Evolutionary conservation across 345 rosid species (phyloP).

Genomic region (Acer campestre): DNA sequence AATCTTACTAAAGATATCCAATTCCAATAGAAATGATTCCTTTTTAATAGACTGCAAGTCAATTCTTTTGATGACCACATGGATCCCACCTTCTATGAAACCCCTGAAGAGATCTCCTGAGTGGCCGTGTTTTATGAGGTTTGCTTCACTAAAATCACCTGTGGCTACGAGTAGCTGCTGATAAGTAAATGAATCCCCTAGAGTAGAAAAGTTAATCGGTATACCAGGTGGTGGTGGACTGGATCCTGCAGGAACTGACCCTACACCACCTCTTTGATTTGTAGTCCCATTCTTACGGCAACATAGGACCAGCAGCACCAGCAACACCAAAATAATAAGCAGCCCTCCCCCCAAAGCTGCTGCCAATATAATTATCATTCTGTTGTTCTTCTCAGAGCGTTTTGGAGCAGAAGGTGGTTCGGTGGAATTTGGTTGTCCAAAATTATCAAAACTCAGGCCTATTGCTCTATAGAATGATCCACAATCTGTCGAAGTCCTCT

Average conservation of each 20-base stretch:
- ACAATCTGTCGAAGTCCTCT: conserved; percentile 61
- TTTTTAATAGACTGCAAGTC: conserved; percentile 50
- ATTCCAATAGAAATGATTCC: conserved; percentile 67
- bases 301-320: conserved; percentile 50
- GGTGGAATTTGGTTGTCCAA: conserved; percentile 68
- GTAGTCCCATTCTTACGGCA: conserved; percentile 42
- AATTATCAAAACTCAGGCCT: conserved; percentile 77
- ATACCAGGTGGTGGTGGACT: conserved; percentile 49
- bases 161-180: conserved; percentile 82
- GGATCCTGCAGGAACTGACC: conserved; percentile 54
- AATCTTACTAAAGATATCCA: conserved; percentile 82
- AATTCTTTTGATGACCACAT: conserved; percentile 72
- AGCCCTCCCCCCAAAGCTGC: conserved; percentile 75
- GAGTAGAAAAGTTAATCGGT: conserved; percentile 54
- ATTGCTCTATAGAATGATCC: conserved; percentile 58
- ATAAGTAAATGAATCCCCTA: conserved; percentile 75
- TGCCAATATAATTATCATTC: conserved; percentile 51
- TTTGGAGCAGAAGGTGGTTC: conserved; percentile 39
- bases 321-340: conserved; percentile 43
- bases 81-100: conserved; percentile 57
- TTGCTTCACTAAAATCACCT: conserved; percentile 61
- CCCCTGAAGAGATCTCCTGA: conserved; percentile 90
- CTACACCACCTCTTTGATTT: conserved; percentile 56
- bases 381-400: conserved; percentile 45
- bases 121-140: conserved; percentile 87